Evolutionary conservation across 225 moss, liverwort and hornwort species (phyloP).

Genomic region (Neckera pumila): DNA sequence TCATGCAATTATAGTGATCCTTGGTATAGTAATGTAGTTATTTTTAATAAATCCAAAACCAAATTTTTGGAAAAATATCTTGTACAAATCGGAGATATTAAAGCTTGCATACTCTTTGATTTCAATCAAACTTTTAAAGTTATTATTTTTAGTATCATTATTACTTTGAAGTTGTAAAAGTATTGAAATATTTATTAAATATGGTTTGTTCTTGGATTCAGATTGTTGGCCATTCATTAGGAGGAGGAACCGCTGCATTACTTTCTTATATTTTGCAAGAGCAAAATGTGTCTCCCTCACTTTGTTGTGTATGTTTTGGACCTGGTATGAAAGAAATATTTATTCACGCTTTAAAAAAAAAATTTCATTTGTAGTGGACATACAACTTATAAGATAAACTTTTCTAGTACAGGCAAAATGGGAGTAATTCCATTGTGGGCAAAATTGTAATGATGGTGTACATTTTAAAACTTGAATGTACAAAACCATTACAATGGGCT

Average conservation of each 20-base stretch:
- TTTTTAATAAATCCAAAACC: not conserved
- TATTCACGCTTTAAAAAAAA: no score
- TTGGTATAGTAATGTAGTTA: not conserved
- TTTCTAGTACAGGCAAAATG: no score
- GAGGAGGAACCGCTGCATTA: slow-evolving; percentile 87
- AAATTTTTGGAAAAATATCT: no score
- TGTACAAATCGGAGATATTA: not conserved
- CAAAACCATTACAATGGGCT: no score
- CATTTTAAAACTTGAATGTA: no score
- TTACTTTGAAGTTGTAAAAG: not conserved
- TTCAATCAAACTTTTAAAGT: fast-evolving
- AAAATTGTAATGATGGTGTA: no score
- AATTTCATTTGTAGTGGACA: no score
- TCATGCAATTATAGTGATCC: not conserved
- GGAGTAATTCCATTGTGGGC: no score
- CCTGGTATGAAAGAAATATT: slow-evolving; percentile 28
- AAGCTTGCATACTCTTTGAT: no score
- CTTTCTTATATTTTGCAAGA: slow-evolving; percentile 76
- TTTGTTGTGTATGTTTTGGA: slow-evolving; percentile 65
- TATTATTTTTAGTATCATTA: no score
- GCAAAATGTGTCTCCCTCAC: slow-evolving; percentile 45
- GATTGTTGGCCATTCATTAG: slow-evolving; percentile 87
- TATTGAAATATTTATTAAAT: no score
- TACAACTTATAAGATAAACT: no score
- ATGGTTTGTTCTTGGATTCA: not conserved